Evolutionary conservation across 257 asterid genomes (phyloP), one percentile per base, ranked within the genome.

Genomic region (Penstemon barbatus): DNA sequence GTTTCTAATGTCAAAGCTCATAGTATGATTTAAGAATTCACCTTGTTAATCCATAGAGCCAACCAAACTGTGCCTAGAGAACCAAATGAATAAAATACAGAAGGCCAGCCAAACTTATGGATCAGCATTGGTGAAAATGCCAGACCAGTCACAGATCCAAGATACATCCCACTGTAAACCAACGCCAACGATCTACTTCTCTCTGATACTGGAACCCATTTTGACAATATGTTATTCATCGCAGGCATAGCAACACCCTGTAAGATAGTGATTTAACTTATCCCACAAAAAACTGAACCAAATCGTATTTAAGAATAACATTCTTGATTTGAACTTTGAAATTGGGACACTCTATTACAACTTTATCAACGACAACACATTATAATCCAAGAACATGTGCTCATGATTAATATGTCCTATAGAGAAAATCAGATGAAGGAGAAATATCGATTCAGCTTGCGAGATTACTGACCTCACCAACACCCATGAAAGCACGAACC

Each of bases 231-330:
- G 78, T 89, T 91, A 73, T 87, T 91, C 97, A 91, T 91, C 7
- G 96, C 96, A 15, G 97, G 97, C 97, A 91, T 91, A 4, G 97
- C 97, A 72, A 91, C 97, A 72, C 97, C 97, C 97, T 89, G 86
- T 78, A 79, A 74, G 57, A 72, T 63, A 72, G 67, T 58, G 40
- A 68, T 43, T 45, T 9, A 61, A 64, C 71, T 63, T 58, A 73
- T 37, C 10, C 8, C 44, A 45, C 65, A 71, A 56, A 65, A 69
- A 65, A 72, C 51, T 61, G 11, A 61, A 11, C 25, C 18, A 65
- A 65, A 6, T 18, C 59, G 56, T 7, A 53, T n/a, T 4, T 18
- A 44, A 55, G 49, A 70, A 56, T 15, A 19, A 50, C 42, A 54
- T 41, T 13, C 53, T 51, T 57, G 65, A 33, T 43, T 41, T 57